Base-by-base conservation (phyloP, 1,284 basidiomycete genomes). In the Mycena citricolor region DNA sequence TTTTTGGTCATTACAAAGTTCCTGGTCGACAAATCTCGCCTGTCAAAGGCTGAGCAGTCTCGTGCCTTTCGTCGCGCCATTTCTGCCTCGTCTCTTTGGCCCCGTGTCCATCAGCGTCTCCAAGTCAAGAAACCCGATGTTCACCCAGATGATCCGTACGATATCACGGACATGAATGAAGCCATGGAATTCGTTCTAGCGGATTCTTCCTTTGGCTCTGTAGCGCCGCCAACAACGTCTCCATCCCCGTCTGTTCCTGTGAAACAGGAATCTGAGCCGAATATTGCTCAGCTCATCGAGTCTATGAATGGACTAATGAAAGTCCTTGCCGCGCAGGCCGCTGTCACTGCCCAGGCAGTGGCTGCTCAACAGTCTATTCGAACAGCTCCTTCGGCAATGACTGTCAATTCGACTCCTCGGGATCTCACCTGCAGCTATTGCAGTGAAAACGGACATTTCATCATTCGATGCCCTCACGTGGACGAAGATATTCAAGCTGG, bases 81-180 rank as follows among this genome's bases (percentile, higher is more conserved):
- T n/a, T 21, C 32, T 14, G 30, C 49, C 11, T 13, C 38, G 6
- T 17, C 14, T 3, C 26, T 53, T 7, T 26, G 23, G 23, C 23
- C 17, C 7, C 14, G 14, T 7, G 44, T 49, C 31, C 31, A 24
- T n/a, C 24, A 32, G 2, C 43, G 43, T 13, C 36, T 53, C 1
- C 47, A 50, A 17, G 22, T 53, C 8, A 42, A 42, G n/a, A 36
- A 40, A 26, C 51, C 51, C 3, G 33, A 42, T 17, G 31, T 43
- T 28, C 39, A 43, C 17, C 43, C 47, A 1, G 40, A 43, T 16
- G 43, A 53, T 23, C 39, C 44, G 23, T 53, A 50, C 23, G 32
- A 21, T 5, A 8, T 50, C 8, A 32, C 26, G 8, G 41, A 44
- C 22, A 10, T 44, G 7, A 25, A 38, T 22, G 44, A 39, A 12